A percentile compares a stretch with the other conserved stretches of the same genome.
phyloP scores from a whole-genome alignment of 2,329 filamentous ascomycete genomes.

The Cryphonectria japonica region DNA sequence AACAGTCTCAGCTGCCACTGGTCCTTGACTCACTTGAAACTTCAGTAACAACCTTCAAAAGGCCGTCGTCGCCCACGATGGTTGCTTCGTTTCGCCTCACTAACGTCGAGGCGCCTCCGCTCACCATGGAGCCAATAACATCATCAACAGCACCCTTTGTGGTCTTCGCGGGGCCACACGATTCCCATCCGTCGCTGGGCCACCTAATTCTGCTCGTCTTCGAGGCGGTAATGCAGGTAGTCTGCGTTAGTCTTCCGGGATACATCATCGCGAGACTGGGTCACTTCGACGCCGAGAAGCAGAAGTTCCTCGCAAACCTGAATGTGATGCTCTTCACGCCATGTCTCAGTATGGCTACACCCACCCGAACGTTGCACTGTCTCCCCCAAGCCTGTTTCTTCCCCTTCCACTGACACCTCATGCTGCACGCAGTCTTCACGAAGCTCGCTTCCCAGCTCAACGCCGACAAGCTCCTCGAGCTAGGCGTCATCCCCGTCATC shows the following conservation, averaged over 20 bases:
- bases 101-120: constrained; percentile 30
- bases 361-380: background rate
- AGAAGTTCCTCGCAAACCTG: constrained; percentile 95
- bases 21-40: background rate
- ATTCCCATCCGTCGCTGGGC: constrained; percentile 66
- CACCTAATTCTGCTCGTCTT: constrained; percentile 84
- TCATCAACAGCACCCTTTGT: constrained; percentile 45
- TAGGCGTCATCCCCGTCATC: constrained; percentile 94
- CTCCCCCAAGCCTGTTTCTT: background rate
- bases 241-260: constrained; percentile 91
- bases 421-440: constrained; percentile 74
- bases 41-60: background rate
- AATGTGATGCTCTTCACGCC: constrained; percentile 97
- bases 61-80: constrained; percentile 7
- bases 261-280: constrained; percentile 90
- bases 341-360: constrained; percentile 70
- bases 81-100: constrained; percentile 52
- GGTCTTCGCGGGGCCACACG: constrained; percentile 46
- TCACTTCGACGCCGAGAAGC: constrained; percentile 92
- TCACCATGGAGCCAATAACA: constrained; percentile 37
- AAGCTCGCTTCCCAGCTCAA: constrained; percentile 95
- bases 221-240: constrained; percentile 91
- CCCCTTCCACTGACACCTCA: constrained; percentile 30
- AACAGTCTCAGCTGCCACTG: background rate
- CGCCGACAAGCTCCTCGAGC: constrained; percentile 83